phyloP scores from a whole-genome alignment of 192 early-diverging fungal genomes.

The Gamsiella multidivaricata region DNA sequence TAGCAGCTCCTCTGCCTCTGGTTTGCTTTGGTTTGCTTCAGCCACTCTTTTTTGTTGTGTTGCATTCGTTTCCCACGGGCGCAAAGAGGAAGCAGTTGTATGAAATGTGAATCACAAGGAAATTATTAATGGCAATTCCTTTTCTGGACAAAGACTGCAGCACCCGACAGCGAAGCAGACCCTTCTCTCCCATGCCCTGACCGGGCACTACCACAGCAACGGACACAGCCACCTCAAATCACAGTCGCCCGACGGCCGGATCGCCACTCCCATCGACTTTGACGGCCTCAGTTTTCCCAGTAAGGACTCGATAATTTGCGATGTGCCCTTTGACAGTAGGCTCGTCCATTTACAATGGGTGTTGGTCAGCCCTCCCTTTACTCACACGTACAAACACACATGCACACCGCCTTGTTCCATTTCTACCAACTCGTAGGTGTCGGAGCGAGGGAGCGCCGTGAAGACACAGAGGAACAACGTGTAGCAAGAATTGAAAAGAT shows the following conservation, averaged over 20 bases:
- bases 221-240: slow-evolving; percentile 11
- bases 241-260: slow-evolving; percentile 21
- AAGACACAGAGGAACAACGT: slow-evolving; percentile 82
- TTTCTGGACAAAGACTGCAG: slow-evolving; percentile 5
- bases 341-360: too few relatives aligned
- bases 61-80: slow-evolving; percentile 19
- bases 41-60: not conserved
- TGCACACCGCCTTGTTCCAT: slow-evolving; percentile 2
- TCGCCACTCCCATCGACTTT: slow-evolving; percentile 64
- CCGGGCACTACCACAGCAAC: slow-evolving; percentile 17
- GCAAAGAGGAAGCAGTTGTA: not conserved
- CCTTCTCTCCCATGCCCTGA: slow-evolving; percentile 20
- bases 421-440: slow-evolving; percentile 60
- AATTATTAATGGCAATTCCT: slow-evolving; percentile 8
- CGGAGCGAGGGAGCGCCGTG: slow-evolving; percentile 81
- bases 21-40: not conserved
- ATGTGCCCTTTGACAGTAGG: not conserved
- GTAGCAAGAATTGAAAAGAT: slow-evolving; percentile 79
- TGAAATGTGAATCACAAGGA: not conserved
- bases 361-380: too few relatives aligned
- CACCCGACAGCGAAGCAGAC: slow-evolving; percentile 20
- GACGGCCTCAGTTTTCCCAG: slow-evolving; percentile 87
- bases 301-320: slow-evolving; percentile 58
- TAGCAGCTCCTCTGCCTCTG: too few relatives aligned
- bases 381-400: too few relatives aligned